phyloP scores from a whole-genome alignment of 306 rosid species.

The Parietaria judaica region DNA sequence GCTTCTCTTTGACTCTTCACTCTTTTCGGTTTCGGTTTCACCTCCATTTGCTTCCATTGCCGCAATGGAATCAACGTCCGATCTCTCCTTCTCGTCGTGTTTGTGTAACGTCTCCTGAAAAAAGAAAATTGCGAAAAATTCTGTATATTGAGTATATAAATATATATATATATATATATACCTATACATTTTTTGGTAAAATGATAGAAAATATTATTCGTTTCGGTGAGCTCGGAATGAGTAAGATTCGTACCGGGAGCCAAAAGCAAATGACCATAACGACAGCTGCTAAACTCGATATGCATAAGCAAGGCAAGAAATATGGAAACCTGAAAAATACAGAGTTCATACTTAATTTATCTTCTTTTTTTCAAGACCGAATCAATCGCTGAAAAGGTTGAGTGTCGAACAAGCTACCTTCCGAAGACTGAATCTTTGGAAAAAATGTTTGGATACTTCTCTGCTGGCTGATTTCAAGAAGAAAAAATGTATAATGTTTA shows the following conservation, averaged over 20 bases:
- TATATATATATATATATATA: background rate
- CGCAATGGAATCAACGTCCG: conserved; percentile 22
- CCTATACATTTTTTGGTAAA: background rate
- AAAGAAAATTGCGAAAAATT: background rate
- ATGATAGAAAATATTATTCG: background rate
- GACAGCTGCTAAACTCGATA: conserved; percentile 24
- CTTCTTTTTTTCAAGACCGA: background rate
- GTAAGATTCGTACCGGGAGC: conserved; percentile 41
- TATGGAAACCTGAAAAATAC: conserved; percentile 43
- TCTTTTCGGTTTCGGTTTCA: conserved; percentile 12
- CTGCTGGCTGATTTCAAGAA: conserved; percentile 54
- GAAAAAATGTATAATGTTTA: background rate
- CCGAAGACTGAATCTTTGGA: conserved; percentile 56
- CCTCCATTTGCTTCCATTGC: conserved; percentile 38
- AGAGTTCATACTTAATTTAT: background rate
- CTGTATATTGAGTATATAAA: background rate
- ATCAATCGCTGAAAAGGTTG: background rate
- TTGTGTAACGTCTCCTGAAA: conserved; percentile 79
- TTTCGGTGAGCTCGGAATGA: background rate
- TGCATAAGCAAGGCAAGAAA: conserved; percentile 43
- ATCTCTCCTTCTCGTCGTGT: conserved; percentile 23
- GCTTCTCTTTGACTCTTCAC: conserved; percentile 30
- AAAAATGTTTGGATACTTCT: conserved; percentile 64
- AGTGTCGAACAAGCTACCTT: conserved; percentile 36
- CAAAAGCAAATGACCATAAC: conserved; percentile 24